Percentiles rank a stretch among this genome's conserved stretches.
phyloP scores from a whole-genome alignment of 1,284 basidiomycete genomes.

The Malassezia psittaci region DNA sequence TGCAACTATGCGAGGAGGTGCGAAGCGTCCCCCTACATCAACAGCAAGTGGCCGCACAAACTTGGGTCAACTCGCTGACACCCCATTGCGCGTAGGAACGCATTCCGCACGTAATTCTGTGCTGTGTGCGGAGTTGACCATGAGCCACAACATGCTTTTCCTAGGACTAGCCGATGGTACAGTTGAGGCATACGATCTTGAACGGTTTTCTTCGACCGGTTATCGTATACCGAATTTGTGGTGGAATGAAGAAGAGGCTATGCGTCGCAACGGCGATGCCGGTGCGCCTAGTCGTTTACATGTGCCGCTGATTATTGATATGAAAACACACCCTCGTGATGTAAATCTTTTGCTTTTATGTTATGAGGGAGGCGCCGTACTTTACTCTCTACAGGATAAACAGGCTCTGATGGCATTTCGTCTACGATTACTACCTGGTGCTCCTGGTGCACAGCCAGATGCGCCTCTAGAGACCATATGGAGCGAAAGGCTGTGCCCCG shows the following conservation, averaged over 20 bases:
- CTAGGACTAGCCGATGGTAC: conserved; percentile 49
- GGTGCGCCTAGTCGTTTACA: conserved; percentile 50
- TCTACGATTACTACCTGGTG: conserved; percentile 36
- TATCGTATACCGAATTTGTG: conserved; percentile 54
- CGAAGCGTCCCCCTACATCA: conserved; percentile 50
- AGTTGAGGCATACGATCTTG: conserved; percentile 50
- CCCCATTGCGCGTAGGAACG: conserved; percentile 27
- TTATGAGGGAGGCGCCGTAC: conserved; percentile 58
- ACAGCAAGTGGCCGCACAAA: background rate
- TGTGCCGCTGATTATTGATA: conserved; percentile 40
- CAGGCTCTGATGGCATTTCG: conserved; percentile 31
- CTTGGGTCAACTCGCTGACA: conserved; percentile 18
- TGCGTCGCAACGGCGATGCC: conserved; percentile 54
- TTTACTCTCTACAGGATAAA: conserved; percentile 35
- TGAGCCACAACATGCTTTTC: conserved; percentile 66
- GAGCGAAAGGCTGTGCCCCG: conserved; percentile 60
- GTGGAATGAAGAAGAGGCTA: conserved; percentile 62
- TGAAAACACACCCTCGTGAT: conserved; percentile 63
- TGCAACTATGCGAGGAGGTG: conserved; percentile 13
- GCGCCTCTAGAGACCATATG: conserved; percentile 52
- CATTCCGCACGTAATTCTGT: conserved; percentile 30
- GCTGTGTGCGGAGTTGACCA: conserved; percentile 59
- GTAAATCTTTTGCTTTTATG: conserved; percentile 69
- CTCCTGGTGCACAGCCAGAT: conserved; percentile 51
- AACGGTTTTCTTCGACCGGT: conserved; percentile 37